Conservation (phyloP, 257 asterid species). For the Petrea volubilis region DNA sequence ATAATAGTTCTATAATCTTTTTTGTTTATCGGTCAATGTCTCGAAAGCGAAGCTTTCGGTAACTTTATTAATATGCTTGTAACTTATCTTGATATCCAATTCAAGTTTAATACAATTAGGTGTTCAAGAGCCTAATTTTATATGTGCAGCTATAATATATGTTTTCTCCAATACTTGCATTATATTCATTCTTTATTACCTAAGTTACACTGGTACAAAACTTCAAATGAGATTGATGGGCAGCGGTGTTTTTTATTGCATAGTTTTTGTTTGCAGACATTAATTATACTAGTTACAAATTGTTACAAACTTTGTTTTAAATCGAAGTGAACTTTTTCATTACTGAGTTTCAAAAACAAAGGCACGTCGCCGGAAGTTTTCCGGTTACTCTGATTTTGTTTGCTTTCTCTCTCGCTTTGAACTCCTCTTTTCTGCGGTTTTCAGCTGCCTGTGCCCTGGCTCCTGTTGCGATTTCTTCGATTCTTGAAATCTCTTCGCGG, state of each 20-base stretch:
- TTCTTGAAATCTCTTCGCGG: constrained; percentile 25
- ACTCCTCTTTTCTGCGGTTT: constrained; percentile 35
- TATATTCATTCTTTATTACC: neutral
- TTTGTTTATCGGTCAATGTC: too few species aligned
- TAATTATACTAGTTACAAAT: neutral
- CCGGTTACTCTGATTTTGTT: constrained; percentile 44
- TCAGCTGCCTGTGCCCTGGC: constrained; percentile 40
- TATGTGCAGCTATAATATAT: too few species aligned
- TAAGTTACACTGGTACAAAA: too few species aligned
- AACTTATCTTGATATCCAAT: too few species aligned
- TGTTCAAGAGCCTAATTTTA: too few species aligned
- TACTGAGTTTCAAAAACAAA: constrained; percentile 29
- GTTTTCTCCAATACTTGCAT: too few species aligned
- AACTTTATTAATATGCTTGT: too few species aligned
- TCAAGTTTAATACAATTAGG: too few species aligned
- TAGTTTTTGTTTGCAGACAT: neutral
- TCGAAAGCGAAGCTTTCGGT: too few species aligned
- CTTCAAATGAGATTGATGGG: too few species aligned
- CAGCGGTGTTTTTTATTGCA: neutral
- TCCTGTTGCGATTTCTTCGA: constrained; percentile 39
- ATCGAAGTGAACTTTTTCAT: neutral
- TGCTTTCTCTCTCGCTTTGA: constrained; percentile 38
- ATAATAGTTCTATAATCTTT: too few species aligned
- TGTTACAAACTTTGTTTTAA: neutral
- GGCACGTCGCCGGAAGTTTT: constrained; percentile 29